Conservation (phyloP, 2,329 filamentous ascomycete genomes). For the Diplodia seriata region DNA sequence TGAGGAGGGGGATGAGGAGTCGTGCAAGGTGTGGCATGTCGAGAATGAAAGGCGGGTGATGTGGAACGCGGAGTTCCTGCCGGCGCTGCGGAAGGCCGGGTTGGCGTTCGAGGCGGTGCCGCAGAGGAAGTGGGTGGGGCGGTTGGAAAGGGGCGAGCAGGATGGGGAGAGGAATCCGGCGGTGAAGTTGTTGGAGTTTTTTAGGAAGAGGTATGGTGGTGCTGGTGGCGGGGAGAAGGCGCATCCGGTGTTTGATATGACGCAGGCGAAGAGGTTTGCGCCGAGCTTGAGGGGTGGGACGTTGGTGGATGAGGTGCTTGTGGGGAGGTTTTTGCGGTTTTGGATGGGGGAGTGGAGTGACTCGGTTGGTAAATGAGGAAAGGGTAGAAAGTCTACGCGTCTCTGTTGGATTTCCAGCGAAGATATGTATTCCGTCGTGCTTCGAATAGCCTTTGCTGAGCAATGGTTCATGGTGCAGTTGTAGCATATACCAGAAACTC, state of each 20-base stretch:
- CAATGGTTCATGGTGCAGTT: too few species aligned
- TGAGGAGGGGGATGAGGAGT: too few species aligned
- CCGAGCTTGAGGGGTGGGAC: conserved; percentile 10
- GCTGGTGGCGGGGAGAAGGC: neutral
- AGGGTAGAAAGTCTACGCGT: too few species aligned
- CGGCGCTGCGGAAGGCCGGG: conserved; percentile 55
- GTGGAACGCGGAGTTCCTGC: conserved; percentile 62
- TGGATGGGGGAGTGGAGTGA: conserved; percentile 7
- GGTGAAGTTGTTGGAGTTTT: conserved; percentile 62
- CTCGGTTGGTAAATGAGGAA: neutral
- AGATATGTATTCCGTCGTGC: too few species aligned
- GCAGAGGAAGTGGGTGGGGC: conserved; percentile 24
- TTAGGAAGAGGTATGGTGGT: conserved; percentile 58
- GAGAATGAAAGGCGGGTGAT: conserved; percentile 58
- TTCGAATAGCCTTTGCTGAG: too few species aligned
- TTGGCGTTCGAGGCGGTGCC: conserved; percentile 27
- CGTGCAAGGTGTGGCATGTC: conserved; percentile 56
- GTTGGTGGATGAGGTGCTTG: conserved; percentile 3
- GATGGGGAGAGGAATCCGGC: conserved; percentile 54
- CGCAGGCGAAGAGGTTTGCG: conserved; percentile 1
- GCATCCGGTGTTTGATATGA: conserved; percentile 25
- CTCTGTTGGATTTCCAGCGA: too few species aligned
- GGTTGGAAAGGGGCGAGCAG: conserved; percentile 54
- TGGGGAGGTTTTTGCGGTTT: conserved; percentile 25
- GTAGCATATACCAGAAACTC: too few species aligned